Base-by-base conservation (phyloP, 176 grass and related monocot genomes). In the Tillandsia fasciculata region DNA sequence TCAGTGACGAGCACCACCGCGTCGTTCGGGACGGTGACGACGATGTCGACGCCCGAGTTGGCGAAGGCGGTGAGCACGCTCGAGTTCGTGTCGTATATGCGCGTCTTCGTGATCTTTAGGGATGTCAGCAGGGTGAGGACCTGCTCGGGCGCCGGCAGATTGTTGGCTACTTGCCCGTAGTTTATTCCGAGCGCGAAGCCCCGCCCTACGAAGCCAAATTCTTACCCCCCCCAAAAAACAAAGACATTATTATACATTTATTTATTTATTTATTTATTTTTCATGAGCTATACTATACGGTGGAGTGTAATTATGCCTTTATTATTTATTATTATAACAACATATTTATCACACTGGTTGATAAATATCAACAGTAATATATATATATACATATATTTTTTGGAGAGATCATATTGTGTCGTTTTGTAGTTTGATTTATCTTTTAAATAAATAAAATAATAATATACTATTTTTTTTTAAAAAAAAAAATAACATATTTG, bases 121-220 rank as follows among this genome's bases (percentile, higher is more conserved):
- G 87, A 93, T 6, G 80, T 68, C 18, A 99, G 74, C 48, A 99
- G 80, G 53, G 68, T 28, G 17, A 83, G 84, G 66, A 86, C 95
- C 80, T 88, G 74, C 8, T 71, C 0, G 13, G 95, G 87, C 13
- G 72, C 1, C 11, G 95, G 95, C 5, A 99, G 90, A 56, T 99
- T 84, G 81, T 99, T 90, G 4, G 8, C 95, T 4, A 99, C 87
- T 81, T 99, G 95, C 47, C 95, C 95, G 72, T 99, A 99, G 82
- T 99, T 99, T 71, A 99, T 99, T 51, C 95, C 95, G 52, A 99
- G 64, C 13, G 89, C 70, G 11, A 72, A 23, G 12, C 82, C 71
- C 4, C 69, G 64, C 61, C 78, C 76, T 18, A 50, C 3, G 23
- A 87, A 68, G 72, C 76, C 63, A 11, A 92, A 56, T 48, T 84